Conservation (phyloP, 495 filamentous ascomycete genomes). For the Neurospora sp. region DNA sequence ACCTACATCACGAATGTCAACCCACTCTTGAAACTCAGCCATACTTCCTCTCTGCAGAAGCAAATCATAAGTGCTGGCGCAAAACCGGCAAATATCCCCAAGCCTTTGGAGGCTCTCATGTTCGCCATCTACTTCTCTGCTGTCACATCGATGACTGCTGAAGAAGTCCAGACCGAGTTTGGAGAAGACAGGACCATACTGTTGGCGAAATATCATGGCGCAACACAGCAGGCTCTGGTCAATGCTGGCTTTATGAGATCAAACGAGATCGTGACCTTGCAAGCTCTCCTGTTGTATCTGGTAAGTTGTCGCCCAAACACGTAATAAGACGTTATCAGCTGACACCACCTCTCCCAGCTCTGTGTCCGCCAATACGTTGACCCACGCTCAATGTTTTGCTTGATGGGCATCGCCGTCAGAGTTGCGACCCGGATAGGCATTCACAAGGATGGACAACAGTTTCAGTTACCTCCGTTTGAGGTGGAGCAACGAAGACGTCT, state of each 20-base stretch:
- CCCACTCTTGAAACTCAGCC: slow-evolving; percentile 58
- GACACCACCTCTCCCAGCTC: slow-evolving; percentile 23
- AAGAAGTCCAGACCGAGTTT: slow-evolving; percentile 41
- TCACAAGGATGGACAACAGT: slow-evolving; percentile 53
- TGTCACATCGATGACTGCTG: slow-evolving; percentile 40
- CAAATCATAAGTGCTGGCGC: slow-evolving; percentile 40
- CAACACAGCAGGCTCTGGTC: slow-evolving; percentile 45
- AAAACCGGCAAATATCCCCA: slow-evolving; percentile 37
- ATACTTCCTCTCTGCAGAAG: slow-evolving; percentile 51
- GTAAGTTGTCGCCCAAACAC: slow-evolving; percentile 23
- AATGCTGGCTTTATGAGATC: slow-evolving; percentile 49
- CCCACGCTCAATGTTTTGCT: slow-evolving; percentile 37
- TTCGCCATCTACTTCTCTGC: slow-evolving; percentile 48
- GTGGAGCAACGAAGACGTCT: slow-evolving; percentile 56
- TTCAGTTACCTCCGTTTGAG: slow-evolving; percentile 55
- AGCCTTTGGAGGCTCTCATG: slow-evolving; percentile 43
- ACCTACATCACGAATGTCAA: slow-evolving; percentile 60
- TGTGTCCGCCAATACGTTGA: slow-evolving; percentile 37
- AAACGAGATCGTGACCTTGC: slow-evolving; percentile 41
- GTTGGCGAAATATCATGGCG: slow-evolving; percentile 38
- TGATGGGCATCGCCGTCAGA: slow-evolving; percentile 57
- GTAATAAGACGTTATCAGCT: background rate
- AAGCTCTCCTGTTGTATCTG: slow-evolving; percentile 46
- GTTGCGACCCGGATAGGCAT: slow-evolving; percentile 59
- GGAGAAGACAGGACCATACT: slow-evolving; percentile 34